Evolutionary conservation across 2,329 filamentous ascomycete species (phyloP).

Genomic region (Waltergamsia citrina): DNA sequence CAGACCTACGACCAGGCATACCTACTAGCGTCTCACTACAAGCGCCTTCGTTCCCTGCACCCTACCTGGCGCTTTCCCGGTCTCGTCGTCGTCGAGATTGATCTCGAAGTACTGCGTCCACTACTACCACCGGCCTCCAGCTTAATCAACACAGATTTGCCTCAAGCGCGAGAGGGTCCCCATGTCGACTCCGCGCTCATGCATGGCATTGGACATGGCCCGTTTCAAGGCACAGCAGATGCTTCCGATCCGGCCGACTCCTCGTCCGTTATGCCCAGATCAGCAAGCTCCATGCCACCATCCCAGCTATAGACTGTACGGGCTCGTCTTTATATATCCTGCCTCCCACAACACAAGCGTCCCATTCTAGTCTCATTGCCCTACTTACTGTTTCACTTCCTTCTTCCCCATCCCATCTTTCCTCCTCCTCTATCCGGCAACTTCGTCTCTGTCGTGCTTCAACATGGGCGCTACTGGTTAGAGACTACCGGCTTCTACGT

Average conservation of each 20-base stretch:
- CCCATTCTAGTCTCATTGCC: not conserved
- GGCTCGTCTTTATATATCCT: constrained; percentile 2
- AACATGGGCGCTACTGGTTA: not conserved
- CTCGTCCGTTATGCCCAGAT: not conserved
- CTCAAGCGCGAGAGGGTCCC: constrained; percentile 2
- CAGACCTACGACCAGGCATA: constrained; percentile 1
- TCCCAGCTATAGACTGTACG: too few relatives aligned
- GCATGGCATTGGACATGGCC: constrained; percentile 6
- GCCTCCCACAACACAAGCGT: not conserved
- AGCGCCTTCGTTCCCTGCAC: constrained; percentile 2
- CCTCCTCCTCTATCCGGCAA: too few relatives aligned
- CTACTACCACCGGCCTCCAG: not conserved
- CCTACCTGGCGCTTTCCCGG: constrained; percentile 1
- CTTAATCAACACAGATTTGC: constrained; percentile 2
- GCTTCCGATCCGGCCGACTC: constrained; percentile 4
- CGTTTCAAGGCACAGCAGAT: constrained; percentile 2
- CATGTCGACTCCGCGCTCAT: constrained; percentile 4
- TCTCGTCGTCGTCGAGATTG: constrained; percentile 1
- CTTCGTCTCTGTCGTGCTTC: not conserved
- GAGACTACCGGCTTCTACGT: not conserved
- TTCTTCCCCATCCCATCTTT: not conserved
- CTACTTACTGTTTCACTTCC: not conserved
- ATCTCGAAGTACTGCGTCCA: constrained; percentile 2
- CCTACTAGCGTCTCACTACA: constrained; percentile 2
- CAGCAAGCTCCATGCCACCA: too few relatives aligned